A percentile compares a stretch with the other conserved stretches of the same genome.
Evolutionary conservation across 2,329 filamentous ascomycete species (phyloP).

Genomic region (Pseudocercospora vitis): DNA sequence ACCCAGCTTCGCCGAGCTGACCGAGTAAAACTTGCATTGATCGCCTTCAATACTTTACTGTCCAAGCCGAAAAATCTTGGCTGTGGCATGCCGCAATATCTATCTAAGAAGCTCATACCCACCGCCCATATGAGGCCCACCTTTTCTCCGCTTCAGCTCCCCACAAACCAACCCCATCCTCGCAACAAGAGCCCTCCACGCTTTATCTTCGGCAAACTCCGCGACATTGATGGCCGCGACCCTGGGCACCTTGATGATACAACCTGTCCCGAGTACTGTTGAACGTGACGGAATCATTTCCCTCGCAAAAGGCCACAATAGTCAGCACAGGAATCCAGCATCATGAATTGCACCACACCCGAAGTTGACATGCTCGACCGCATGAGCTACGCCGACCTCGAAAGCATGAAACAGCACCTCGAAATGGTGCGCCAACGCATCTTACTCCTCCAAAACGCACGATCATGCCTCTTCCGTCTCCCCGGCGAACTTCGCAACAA

Average conservation of each 20-base stretch:
- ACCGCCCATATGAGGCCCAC: background rate
- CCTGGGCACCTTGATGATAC: constrained; percentile 8
- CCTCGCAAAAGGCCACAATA: no score
- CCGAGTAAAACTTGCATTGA: background rate
- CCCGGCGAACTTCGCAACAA: constrained; percentile 23
- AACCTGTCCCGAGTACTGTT: background rate
- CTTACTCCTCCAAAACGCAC: constrained; percentile 22
- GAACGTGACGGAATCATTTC: no score
- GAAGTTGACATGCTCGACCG: constrained; percentile 14
- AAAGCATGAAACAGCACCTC: constrained; percentile 20
- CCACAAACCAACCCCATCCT: background rate
- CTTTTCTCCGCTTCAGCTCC: constrained; percentile 5
- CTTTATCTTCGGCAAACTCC: constrained; percentile 4
- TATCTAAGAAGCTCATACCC: background rate
- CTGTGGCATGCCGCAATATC: background rate
- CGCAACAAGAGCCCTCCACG: background rate
- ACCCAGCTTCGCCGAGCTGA: constrained; percentile 4
- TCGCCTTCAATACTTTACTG: background rate
- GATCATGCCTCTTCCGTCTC: constrained; percentile 20
- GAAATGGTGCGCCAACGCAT: constrained; percentile 23
- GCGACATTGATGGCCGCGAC: constrained; percentile 14
- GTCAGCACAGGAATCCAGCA: no score
- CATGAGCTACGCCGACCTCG: constrained; percentile 20
- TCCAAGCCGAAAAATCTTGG: background rate
- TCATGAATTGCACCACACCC: background rate